Evolutionary conservation across 2,329 filamentous ascomycete genomes (phyloP), one percentile per base, ranked within the genome.

Genomic region (Sclerotiophoma versabilis): DNA sequence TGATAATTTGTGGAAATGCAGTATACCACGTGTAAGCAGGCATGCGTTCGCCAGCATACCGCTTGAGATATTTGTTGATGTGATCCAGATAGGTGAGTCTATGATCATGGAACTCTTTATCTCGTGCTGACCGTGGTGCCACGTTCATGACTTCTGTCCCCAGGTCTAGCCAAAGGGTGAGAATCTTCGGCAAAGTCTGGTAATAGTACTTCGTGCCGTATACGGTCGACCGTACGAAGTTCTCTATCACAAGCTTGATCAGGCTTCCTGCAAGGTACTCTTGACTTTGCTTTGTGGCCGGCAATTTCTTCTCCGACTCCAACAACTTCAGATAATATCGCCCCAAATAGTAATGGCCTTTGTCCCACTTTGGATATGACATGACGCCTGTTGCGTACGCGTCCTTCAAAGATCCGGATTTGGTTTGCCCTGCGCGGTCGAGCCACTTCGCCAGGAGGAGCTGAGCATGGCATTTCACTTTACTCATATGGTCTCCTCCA

Each of bases 241-340:
- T 97, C 68, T 97, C 92, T 60, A 98, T 91, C 29, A 99, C 91
- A 14, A 97, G 83, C 69, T 93, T 92, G 2, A 92, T 87, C 17
- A 88, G 86, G 71, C 97, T 93, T 32, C 95, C 96, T 10, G 85
- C 90, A 49, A 95, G 77, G 65, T 68, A 78, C 11, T 73, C 58
- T 22, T 75, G 64, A 25, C 72, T 75, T 52, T 96, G 92, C 59
- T 93, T 92, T 23, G 88, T 85, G 15, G 85, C 80, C 30, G 89
- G 87, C 46, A 96, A 84, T 2, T 84, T 80, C 74, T 92, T 93
- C 73, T 98, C 92, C 0, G 92, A 91, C 66, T 98, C 93, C 3
- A 97, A 80, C 4, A 98, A 84, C 75, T 97, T 99, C 73, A 96
- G 96, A 82, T 99, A 99, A 75, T 98, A 92, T 39, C 93, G 92